Base-by-base conservation (phyloP, 768 basidiomycete genomes). In the Cytidiella melzeri region DNA sequence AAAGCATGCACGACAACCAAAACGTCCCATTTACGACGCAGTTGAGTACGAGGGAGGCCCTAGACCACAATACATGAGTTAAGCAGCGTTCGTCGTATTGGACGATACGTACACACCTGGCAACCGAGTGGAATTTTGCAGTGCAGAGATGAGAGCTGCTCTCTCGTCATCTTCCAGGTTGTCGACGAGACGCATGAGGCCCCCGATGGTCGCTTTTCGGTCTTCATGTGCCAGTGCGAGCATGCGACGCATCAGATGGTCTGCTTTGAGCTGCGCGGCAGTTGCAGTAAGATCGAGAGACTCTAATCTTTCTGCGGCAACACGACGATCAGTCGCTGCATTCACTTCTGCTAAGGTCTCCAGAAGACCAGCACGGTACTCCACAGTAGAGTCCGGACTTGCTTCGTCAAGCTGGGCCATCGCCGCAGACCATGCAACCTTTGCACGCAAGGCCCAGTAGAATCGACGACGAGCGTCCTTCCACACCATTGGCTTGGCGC, bases 401-500 rank as follows among this genome's bases (percentile, higher is more conserved):
- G 87, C 86, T 42, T 79, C 78, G 4, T 77, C 73, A 39, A 96
- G 72, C 52, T 75, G 70, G 38, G 75, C 72, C 38, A 88, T 70
- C 18, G 83, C 83, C 34, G 71, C 68, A 1, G 84, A 84, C 47
- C 77, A 80, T 21, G 86, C 85, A 26, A 89, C 68, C 45, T 85
- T 83, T n/a, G 85, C 84, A 39, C 94, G 86, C 25, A 91, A 76
- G 38, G 88, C 81, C 93, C 92, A 96, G 71, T 95, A 95, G 77
- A 97, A 94, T 62, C 83, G 77, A 53, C 92, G 80, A 51, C 92
- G 84, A 48, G 93, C 82, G 45, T 88, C 77, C 67, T 88, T 91
- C 94, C 94, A 97, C 41, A 83, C 78, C 24, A 81, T 74, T 18
- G 90, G 75, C 53, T 84, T 86, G 6, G 94, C 94, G 56, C 94